These are phyloP conservation scores for Mortierella antarctica DNA, from an alignment of 192 early-diverging fungal species.

Conservation along the genomic window DNA sequence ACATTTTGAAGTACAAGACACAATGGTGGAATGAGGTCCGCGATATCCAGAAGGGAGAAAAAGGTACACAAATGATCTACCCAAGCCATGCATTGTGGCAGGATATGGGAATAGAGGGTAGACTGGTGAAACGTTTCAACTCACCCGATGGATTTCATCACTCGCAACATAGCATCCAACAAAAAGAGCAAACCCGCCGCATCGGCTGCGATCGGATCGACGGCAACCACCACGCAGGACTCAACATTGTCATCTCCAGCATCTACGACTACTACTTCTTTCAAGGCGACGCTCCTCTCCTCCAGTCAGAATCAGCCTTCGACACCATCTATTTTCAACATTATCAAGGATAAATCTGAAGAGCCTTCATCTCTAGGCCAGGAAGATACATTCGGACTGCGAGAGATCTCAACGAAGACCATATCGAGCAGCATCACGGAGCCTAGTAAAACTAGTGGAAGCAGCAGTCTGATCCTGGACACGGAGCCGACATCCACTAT, in stretches of 20 bases:
- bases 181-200: constrained; percentile 1
- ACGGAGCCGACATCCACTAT: neutral
- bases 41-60: constrained; percentile 67
- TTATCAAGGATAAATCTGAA: constrained; percentile 22
- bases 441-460: neutral
- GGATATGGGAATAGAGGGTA: neutral
- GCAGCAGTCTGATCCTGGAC: constrained; percentile 12
- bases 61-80: constrained; percentile 23
- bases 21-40: constrained; percentile 71
- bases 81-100: too few relatives aligned
- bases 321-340: constrained; percentile 57
- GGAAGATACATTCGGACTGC: constrained; percentile 13
- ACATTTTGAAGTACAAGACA: constrained; percentile 79
- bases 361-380: neutral
- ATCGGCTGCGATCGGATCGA: neutral
- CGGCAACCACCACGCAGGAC: neutral
- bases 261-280: constrained; percentile 1
- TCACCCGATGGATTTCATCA: neutral
- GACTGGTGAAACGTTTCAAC: neutral
- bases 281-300: constrained; percentile 10
- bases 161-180: constrained; percentile 3
- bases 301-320: constrained; percentile 6
- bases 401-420: constrained; percentile 29
- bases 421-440: constrained; percentile 2
- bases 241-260: neutral